A percentile compares a stretch with the other conserved stretches of the same genome.
Conservation (phyloP, 2,329 filamentous ascomycete genomes). For the Ceratocystis cubensis region DNA sequence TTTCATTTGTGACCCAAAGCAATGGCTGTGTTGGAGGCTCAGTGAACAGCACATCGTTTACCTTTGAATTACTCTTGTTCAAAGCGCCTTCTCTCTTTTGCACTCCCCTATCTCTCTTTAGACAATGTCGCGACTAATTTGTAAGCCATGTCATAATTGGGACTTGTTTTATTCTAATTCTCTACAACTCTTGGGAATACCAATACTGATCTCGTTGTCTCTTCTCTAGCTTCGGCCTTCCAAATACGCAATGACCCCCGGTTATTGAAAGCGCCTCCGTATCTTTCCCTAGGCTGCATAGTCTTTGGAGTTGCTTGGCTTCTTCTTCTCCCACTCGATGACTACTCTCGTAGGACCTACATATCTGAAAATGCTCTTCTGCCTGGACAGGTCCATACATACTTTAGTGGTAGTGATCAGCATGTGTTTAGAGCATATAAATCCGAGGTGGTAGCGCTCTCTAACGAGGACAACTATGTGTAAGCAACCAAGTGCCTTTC, state of each 20-base stretch:
- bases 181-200: background rate
- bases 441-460: constrained; percentile 61
- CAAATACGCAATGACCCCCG: constrained; percentile 68
- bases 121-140: constrained; percentile 21
- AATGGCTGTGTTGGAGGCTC: background rate
- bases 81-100: constrained; percentile 13
- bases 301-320: constrained; percentile 80
- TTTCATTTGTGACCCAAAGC: background rate
- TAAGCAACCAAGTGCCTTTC: constrained; percentile 27
- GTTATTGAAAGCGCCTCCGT: constrained; percentile 71
- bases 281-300: constrained; percentile 75
- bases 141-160: constrained; percentile 2
- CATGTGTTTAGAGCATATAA: constrained; percentile 85
- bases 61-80: constrained; percentile 18
- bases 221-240: constrained; percentile 43
- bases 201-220: background rate
- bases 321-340: constrained; percentile 73
- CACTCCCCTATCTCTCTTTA: background rate
- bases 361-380: constrained; percentile 95
- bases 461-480: constrained; percentile 41
- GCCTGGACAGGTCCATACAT: constrained; percentile 93
- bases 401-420: constrained; percentile 93
- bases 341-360: constrained; percentile 86
- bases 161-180: background rate
- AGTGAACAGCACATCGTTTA: background rate